A percentile compares a stretch with the other conserved stretches of the same genome.
phyloP scores from a whole-genome alignment of 2,329 filamentous ascomycete genomes.

The Colletotrichum destructivum region DNA sequence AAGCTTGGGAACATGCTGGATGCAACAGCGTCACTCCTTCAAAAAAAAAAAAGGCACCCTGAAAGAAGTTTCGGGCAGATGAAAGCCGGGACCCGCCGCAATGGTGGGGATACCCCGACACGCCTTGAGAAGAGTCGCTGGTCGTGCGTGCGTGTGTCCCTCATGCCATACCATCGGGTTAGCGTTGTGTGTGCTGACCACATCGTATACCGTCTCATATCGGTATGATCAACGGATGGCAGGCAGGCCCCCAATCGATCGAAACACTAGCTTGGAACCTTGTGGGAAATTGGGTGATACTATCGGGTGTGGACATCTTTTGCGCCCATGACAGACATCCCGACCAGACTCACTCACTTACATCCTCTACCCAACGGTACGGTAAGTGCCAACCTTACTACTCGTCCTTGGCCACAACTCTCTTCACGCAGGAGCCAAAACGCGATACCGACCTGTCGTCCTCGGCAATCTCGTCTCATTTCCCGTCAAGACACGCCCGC shows the following conservation, averaged over 20 bases:
- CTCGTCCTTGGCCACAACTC: background rate
- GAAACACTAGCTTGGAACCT: constrained; percentile 26
- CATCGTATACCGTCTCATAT: constrained; percentile 21
- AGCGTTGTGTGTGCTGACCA: background rate
- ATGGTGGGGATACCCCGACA: background rate
- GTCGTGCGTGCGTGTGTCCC: background rate
- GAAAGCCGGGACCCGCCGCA: background rate
- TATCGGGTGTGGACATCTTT: background rate
- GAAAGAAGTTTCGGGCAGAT: background rate
- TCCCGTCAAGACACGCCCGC: background rate
- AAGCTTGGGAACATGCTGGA: background rate
- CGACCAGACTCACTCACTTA: background rate
- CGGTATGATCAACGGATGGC: constrained; percentile 33
- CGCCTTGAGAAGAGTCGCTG: background rate
- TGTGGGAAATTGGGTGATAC: background rate
- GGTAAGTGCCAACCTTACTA: background rate
- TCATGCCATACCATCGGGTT: too few relatives aligned
- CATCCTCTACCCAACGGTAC: too few relatives aligned
- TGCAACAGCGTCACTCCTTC: background rate
- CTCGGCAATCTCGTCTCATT: background rate
- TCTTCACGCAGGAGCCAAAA: too few relatives aligned
- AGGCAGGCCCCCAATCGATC: constrained; percentile 8
- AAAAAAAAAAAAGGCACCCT: background rate
- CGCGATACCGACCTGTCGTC: background rate
- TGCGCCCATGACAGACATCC: background rate